Conservation (phyloP, 352 stramenopile genomes). For the Globisporangium echinulatum region DNA sequence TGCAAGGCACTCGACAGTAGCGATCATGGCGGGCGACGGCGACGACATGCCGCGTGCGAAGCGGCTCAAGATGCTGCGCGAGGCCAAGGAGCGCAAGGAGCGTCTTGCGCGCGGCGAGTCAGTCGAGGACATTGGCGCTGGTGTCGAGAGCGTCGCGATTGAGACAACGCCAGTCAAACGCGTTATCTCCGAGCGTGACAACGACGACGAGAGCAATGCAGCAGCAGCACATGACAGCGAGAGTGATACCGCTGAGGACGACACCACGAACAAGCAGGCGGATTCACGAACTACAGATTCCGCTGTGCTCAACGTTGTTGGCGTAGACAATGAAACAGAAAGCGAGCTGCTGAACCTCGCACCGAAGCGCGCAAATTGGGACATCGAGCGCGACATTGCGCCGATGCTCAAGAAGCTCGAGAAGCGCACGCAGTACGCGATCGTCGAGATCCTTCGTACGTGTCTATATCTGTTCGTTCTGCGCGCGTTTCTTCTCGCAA, state of each 20-base stretch:
- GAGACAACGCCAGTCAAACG: background rate
- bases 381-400: constrained; percentile 83
- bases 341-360: constrained; percentile 69
- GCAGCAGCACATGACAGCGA: no score
- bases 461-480: constrained; percentile 1
- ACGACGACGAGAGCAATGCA: background rate
- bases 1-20: constrained; percentile 3
- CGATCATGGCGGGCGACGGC: constrained; percentile 27
- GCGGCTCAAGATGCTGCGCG: constrained; percentile 77
- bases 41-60: constrained; percentile 73
- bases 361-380: constrained; percentile 82
- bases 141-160: constrained; percentile 3
- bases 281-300: background rate
- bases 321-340: constrained; percentile 40
- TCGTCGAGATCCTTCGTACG: constrained; percentile 83
- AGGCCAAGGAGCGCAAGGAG: constrained; percentile 79
- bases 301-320: constrained; percentile 12
- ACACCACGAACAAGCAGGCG: constrained; percentile 11
- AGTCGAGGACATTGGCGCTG: constrained; percentile 12
- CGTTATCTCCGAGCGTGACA: background rate
- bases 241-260: constrained; percentile 15
- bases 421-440: constrained; percentile 75
- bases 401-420: constrained; percentile 86
- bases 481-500: no score
- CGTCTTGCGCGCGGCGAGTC: constrained; percentile 24